A percentile compares a stretch with the other conserved stretches of the same genome.
These are phyloP conservation scores for Oryza glumipatula DNA, from an alignment of 176 grass and related monocot genomes.

Conservation along the genomic window DNA sequence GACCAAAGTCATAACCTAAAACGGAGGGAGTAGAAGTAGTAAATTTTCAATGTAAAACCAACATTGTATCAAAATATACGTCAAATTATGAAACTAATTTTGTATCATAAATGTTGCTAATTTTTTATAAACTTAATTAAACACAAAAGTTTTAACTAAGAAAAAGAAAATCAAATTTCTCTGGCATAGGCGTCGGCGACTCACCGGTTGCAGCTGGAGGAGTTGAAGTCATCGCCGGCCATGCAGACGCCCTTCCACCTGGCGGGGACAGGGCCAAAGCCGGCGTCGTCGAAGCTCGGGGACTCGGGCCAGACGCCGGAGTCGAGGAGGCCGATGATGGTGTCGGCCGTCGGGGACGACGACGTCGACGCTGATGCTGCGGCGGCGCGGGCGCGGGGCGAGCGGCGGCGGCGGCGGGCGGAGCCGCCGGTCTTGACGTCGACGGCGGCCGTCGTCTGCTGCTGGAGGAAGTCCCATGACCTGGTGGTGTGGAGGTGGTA, in stretches of 20 bases:
- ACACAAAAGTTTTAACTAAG: no score
- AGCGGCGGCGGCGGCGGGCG: neutral
- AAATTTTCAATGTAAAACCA: no score
- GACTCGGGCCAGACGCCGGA: conserved; percentile 99
- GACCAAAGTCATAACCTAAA: no score
- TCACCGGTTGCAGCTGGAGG: conserved; percentile 77
- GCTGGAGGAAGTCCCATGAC: conserved; percentile 86
- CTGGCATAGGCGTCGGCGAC: neutral
- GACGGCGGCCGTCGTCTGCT: conserved; percentile 37
- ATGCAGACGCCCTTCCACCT: conserved; percentile 88
- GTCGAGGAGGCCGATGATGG: conserved; percentile 80
- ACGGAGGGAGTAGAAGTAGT: no score
- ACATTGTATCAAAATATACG: no score
- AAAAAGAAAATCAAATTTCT: no score
- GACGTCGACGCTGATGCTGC: conserved; percentile 7
- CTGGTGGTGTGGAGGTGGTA: conserved; percentile 82
- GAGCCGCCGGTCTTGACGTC: conserved; percentile 33
- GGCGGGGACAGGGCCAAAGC: conserved; percentile 47
- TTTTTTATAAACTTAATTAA: no score
- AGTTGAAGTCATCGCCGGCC: conserved; percentile 60
- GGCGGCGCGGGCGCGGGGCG: neutral
- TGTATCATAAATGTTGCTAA: no score
- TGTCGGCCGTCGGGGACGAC: conserved; percentile 41
- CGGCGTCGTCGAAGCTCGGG: conserved; percentile 68
- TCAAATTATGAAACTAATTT: no score